Evolutionary conservation across 192 early-diverging fungal genomes (phyloP), one percentile per base, ranked within the genome.

Genomic region (Coemansia sp.): DNA sequence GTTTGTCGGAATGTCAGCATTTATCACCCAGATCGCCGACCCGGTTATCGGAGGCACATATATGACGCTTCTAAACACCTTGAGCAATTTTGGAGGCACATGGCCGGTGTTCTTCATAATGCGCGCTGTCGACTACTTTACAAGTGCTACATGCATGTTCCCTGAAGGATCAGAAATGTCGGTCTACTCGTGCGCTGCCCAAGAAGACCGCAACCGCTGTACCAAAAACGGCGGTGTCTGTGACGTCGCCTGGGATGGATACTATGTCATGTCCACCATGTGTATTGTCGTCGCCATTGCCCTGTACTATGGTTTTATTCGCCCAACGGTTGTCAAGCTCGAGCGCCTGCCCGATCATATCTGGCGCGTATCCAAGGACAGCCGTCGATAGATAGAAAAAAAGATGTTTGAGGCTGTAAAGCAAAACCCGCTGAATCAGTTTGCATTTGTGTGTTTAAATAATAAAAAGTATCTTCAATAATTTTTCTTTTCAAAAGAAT

Each of bases 11-110:
- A 87, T 99, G 67, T 93, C 94, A 1, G 93, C 92, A 5, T 99
- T 96, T 75, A 93, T 96, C 81, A 92, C 97, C 4, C 89, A 89
- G 75, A 96, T 99, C 59, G 92, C 92, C 5, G 97, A 99, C 72
- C 97, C 97, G 6, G 73, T 91, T 29, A 97, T 99, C 66, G 97
- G 95, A 61, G 92, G 92, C 33, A 92, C 92, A 5, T 93, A 93
- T 49, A 91, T 91, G 90, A 91, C 90, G 67, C 84, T 94, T 59
- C 83, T 98, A 40, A 96, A 96, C 72, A 99, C 97, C 1, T 75
- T 97, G 60, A 92, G 89, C 68, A 99, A 99, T 77, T 91, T 99
- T 73, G 97, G 96, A 49, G 97, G 97, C 30, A 99, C 95, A 6
- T 97, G 94, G 97, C 93, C 95, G 0, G 87, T 91, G 28, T 96